Conservation (phyloP, 1,284 basidiomycete genomes). For the Tilletia indica region DNA sequence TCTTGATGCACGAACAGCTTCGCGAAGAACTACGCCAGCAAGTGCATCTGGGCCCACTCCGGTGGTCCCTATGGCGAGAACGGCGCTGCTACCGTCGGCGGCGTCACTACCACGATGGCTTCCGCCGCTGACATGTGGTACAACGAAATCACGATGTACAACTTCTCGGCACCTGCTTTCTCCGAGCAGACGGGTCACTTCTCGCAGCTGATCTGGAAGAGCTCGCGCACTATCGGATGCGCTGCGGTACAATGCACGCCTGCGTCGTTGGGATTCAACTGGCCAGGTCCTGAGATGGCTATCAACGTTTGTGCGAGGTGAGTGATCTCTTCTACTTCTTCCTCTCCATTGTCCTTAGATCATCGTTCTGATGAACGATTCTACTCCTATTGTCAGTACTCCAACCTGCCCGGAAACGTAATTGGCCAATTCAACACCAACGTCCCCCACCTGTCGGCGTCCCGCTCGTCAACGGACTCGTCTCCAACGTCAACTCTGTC, state of each 20-base stretch:
- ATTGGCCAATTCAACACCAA: constrained; percentile 29
- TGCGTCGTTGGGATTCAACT: constrained; percentile 20
- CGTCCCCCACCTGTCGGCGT: constrained; percentile 20
- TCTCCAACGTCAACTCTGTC: neutral
- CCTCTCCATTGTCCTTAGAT: no score
- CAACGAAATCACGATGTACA: constrained; percentile 31
- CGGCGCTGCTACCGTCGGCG: constrained; percentile 28
- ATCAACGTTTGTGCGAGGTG: constrained; percentile 28
- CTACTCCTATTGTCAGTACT: constrained; percentile 22
- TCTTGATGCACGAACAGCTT: neutral
- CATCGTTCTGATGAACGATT: neutral
- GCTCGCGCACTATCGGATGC: constrained; percentile 27
- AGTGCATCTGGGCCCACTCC: constrained; percentile 34
- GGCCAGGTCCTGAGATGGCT: neutral
- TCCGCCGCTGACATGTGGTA: constrained; percentile 32
- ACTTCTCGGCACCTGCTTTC: constrained; percentile 27
- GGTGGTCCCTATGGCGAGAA: constrained; percentile 40
- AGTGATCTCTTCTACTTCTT: no score
- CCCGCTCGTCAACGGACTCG: neutral
- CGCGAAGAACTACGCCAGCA: constrained; percentile 25
- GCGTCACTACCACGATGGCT: constrained; percentile 22
- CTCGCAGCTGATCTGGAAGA: constrained; percentile 41
- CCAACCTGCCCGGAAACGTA: constrained; percentile 33
- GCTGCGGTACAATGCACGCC: constrained; percentile 27
- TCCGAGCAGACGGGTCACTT: constrained; percentile 37